Evolutionary conservation across 176 grass and related monocot genomes (phyloP).

Genomic region (Secale cereale): DNA sequence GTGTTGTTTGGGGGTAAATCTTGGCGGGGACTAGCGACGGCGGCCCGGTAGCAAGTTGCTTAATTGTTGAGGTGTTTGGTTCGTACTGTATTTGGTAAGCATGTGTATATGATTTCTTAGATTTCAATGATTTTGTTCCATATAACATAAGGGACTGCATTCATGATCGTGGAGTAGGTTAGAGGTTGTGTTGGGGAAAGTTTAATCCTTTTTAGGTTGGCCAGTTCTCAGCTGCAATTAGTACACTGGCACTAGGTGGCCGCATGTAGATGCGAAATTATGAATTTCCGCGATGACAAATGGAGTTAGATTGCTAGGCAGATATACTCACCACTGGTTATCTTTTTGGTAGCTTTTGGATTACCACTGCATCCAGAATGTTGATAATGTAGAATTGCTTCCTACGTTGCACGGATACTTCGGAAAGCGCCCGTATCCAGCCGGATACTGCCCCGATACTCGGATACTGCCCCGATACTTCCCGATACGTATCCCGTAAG

Average conservation of each 20-base stretch:
- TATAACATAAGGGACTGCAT: background rate
- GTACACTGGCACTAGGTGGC: background rate
- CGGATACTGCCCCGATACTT: too few relatives aligned
- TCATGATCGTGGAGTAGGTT: background rate
- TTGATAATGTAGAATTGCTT: background rate
- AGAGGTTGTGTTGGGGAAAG: background rate
- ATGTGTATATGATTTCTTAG: background rate
- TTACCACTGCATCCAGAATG: background rate
- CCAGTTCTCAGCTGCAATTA: background rate
- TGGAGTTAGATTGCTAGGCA: background rate
- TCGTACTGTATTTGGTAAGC: background rate
- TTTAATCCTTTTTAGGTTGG: background rate
- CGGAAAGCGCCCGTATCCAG: too few relatives aligned
- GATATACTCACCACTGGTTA: background rate
- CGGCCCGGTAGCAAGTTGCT: background rate
- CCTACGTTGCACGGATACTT: too few relatives aligned
- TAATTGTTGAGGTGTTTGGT: background rate
- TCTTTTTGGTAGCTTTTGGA: background rate
- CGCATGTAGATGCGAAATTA: background rate
- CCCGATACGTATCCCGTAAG: too few relatives aligned
- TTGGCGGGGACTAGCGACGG: background rate
- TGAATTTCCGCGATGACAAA: background rate
- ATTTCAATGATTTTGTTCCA: background rate
- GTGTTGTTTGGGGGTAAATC: background rate
- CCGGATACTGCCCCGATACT: too few relatives aligned